Evolutionary conservation across 1,139 yeast species (phyloP).

Genomic region (Debaryomycetaceae sp.): DNA sequence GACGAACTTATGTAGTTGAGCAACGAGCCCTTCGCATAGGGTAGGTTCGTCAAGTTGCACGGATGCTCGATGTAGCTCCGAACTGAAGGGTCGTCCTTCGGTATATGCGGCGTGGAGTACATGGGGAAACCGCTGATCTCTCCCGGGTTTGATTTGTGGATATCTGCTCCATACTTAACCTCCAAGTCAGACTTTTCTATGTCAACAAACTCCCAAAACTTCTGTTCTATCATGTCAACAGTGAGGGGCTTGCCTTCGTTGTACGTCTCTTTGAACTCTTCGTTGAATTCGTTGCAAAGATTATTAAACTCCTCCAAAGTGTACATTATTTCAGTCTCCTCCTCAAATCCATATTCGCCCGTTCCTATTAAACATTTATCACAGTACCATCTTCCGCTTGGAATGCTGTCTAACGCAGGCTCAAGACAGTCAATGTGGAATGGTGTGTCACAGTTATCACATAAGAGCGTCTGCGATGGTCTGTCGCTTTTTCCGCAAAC

Average conservation of each 20-base stretch:
- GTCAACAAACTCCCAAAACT: constrained; percentile 61
- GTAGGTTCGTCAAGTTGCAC: constrained; percentile 64
- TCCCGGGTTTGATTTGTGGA: constrained; percentile 57
- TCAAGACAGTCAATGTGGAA: constrained; percentile 65
- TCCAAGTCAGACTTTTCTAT: constrained; percentile 43
- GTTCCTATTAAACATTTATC: constrained; percentile 79
- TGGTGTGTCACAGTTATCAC: constrained; percentile 71
- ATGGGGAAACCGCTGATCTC: constrained; percentile 69
- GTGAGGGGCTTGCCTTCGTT: constrained; percentile 29
- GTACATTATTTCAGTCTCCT: constrained; percentile 54
- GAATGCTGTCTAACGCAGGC: constrained; percentile 48
- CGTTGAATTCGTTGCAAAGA: constrained; percentile 51
- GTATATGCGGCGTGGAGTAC: constrained; percentile 27
- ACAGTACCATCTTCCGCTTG: constrained; percentile 73
- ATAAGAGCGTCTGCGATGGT: constrained; percentile 52
- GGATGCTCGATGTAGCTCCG: constrained; percentile 51
- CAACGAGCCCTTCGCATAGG: constrained; percentile 63
- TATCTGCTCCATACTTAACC: constrained; percentile 77
- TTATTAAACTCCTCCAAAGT: constrained; percentile 58
- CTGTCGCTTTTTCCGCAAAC: constrained; percentile 51
- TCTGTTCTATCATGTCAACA: constrained; percentile 45
- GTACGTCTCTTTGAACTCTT: constrained; percentile 29
- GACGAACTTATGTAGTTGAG: constrained; percentile 56
- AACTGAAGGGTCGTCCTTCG: constrained; percentile 13
- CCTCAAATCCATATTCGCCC: constrained; percentile 88